Evolutionary conservation across 2,329 filamentous ascomycete species (phyloP), one percentile per base, ranked within the genome.

Genomic region (Neofusicoccum parvum): DNA sequence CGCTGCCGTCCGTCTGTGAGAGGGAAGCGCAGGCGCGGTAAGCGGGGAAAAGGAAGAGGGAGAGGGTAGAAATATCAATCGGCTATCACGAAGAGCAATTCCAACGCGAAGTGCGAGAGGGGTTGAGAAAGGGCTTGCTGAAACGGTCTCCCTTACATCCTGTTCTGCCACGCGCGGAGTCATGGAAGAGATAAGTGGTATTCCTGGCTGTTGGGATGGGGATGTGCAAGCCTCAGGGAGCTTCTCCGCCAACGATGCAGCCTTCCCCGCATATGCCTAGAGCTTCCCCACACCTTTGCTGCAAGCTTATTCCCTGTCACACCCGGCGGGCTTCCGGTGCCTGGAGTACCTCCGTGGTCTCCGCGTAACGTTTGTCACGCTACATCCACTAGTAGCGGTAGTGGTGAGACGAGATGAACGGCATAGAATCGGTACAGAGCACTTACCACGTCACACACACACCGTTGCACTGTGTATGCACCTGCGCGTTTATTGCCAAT

Each of bases 231-330:
- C 23, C 46, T 36, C 54, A 59, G 41, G 14, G 54, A 23, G 23
- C 23, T 23, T 23, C 23, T 23, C 37, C 53, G 39, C 53, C 37
- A 43, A 34, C 53, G 12, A 20, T 27, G 17, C 56, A 48, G 56
- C 56, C 23, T 60, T 60, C 56, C 56, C 56, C 56, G 56, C 56
- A 60, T 60, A 48, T 58, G 43, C 27, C 56, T 36, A 60, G 43
- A 60, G 56, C 43, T 60, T 48, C 56, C 56, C 56, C 56, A 60
- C 56, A 60, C 43, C 32, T 36, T 36, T 37, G 43, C 56, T 39
- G 43, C 56, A 60, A 48, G 56, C 56, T 23, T 60, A 39, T 46
- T 60, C 56, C 56, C 43, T 48, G 56, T 34, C 43, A 20, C 43
- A 20, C n/a, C 43, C 56, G 56, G 43, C 43, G 11, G 37, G 27